Percentiles rank a stretch among this genome's conserved stretches.
phyloP scores from a whole-genome alignment of 257 asterid species.

The Parsonsia alboflavescens region DNA sequence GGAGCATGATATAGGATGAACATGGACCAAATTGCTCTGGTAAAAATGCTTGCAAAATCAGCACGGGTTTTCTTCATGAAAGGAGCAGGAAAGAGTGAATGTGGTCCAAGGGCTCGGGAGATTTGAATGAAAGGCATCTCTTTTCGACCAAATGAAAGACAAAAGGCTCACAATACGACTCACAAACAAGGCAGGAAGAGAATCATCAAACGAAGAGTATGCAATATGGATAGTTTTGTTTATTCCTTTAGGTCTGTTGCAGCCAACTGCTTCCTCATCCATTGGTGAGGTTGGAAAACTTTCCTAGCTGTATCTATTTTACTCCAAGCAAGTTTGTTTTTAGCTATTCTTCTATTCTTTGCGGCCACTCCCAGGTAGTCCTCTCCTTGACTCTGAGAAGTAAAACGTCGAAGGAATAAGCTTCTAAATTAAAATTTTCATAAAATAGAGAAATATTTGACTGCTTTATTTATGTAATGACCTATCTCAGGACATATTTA shows the following conservation, averaged over 20 bases:
- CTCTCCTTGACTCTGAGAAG: slow-evolving; percentile 18
- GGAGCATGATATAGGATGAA: no score
- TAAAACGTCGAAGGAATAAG: not conserved
- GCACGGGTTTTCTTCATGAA: no score
- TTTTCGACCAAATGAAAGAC: not conserved
- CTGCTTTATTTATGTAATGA: not conserved
- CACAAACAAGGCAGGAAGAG: not conserved
- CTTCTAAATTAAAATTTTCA: not conserved
- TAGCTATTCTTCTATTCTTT: slow-evolving; percentile 19
- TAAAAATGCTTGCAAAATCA: no score
- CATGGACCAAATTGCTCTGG: no score
- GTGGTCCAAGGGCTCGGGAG: not conserved
- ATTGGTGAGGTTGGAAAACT: slow-evolving; percentile 18
- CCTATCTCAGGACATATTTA: not conserved
- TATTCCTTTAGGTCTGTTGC: not conserved
- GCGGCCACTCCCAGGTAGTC: slow-evolving; percentile 24
- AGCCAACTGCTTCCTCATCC: slow-evolving; percentile 27
- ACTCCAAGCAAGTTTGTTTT: slow-evolving; percentile 21
- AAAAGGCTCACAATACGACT: not conserved
- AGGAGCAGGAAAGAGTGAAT: not conserved
- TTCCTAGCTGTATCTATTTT: slow-evolving; percentile 11
- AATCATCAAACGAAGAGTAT: not conserved
- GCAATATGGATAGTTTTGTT: not conserved
- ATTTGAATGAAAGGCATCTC: not conserved
- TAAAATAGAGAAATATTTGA: not conserved